phyloP scores from a whole-genome alignment of 345 rosid species.

The Sisymbrium altissimum region DNA sequence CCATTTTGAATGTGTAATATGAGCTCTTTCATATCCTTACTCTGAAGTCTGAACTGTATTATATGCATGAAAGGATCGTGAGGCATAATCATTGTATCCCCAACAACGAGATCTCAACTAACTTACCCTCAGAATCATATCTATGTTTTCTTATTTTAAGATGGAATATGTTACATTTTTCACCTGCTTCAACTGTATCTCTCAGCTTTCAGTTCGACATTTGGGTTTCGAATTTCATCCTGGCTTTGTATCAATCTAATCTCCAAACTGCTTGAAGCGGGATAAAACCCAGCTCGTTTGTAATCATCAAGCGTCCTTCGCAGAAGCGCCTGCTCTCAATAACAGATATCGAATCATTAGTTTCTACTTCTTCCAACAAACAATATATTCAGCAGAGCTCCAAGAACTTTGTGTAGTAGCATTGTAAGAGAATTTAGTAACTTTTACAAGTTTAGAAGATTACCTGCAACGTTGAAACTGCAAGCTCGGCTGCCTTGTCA shows the following conservation, averaged over 20 bases:
- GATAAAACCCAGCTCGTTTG: constrained; percentile 52
- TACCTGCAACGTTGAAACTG: constrained; percentile 98
- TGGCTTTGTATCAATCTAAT: constrained; percentile 93
- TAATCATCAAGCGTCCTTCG: constrained; percentile 78
- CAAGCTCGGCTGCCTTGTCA: constrained; percentile 85
- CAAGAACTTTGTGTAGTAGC: background rate
- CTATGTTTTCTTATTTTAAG: constrained; percentile 16
- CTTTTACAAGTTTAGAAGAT: background rate
- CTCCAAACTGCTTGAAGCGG: constrained; percentile 78
- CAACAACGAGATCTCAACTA: constrained; percentile 20
- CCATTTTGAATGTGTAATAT: background rate
- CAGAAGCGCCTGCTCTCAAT: constrained; percentile 57
- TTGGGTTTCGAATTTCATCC: constrained; percentile 78
- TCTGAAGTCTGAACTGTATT: constrained; percentile 20
- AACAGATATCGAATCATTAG: constrained; percentile 7
- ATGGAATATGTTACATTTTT: constrained; percentile 25
- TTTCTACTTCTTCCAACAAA: background rate
- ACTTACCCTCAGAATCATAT: background rate
- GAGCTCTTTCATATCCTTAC: background rate
- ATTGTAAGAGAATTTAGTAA: background rate
- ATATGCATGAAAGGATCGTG: constrained; percentile 21
- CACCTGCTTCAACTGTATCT: constrained; percentile 37
- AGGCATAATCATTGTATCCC: constrained; percentile 9
- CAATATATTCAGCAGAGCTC: background rate
- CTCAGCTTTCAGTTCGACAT: constrained; percentile 43